Base-by-base conservation (phyloP, 1,284 basidiomycete species). In the Apiotrichum sp. region DNA sequence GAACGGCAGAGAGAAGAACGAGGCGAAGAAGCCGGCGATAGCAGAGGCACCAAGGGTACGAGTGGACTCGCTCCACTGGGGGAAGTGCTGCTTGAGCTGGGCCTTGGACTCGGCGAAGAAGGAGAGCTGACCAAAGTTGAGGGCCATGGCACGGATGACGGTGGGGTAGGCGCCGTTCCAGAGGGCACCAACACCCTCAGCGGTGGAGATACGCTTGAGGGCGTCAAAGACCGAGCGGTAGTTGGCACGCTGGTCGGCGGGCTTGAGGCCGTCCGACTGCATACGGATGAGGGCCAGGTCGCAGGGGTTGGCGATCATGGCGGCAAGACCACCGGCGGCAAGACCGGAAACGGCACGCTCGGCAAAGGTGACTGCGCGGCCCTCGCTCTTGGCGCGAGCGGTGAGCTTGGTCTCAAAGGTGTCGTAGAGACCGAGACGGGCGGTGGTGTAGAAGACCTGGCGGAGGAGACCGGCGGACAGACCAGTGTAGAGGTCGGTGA, bases 221-320 rank as follows among this genome's bases (percentile, higher is more conserved):
- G 48, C 48, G 31, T 50, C 48, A 38, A 50, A 14, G 39, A 50
- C 48, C 35, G 29, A 32, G 29, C 41, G 31, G 48, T 50, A 50
- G 48, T 50, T 50, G 4, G 11, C n/a, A 3, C 48, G 48, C 48
- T 50, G 13, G 11, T 11, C 48, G 6, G 9, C 10, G 48, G 48
- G 48, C 48, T 50, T 50, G 48, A 50, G 48, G 39, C 48, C 48
- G 48, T 50, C 48, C 48, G 48, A 50, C 48, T 50, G 48, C 48
- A 50, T 50, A 31, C 48, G 48, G 48, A 50, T 50, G 29, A 50
- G 48, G 22, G 48, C 48, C 2, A 50, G 48, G 48, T 50, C 48
- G 29, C 48, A 50, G 13, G 48, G 48, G 48, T 50, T 50, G 29
- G 29, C 48, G 32, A 50, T 42, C 36, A 50, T 40, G 39, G 48